Conservation (phyloP, 2,329 filamentous ascomycete genomes). For the Aureobasidium sp. region DNA sequence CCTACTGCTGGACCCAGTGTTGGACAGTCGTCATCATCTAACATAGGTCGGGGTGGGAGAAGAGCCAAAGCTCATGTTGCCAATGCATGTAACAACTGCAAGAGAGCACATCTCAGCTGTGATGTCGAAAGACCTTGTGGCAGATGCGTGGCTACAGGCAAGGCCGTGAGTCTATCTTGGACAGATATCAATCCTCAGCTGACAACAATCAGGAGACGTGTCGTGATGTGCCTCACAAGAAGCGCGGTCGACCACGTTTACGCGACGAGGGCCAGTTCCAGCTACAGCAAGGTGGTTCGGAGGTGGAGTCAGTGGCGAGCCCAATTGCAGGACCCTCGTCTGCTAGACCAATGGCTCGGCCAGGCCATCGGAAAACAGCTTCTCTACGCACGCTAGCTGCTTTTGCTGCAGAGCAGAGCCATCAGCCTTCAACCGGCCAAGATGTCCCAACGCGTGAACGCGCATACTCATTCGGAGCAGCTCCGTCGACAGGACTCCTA, state of each 20-base stretch:
- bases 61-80: conserved; percentile 60
- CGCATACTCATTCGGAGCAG: neutral
- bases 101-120: conserved; percentile 66
- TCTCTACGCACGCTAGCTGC: conserved; percentile 28
- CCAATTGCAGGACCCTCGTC: neutral
- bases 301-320: neutral
- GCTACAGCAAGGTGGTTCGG: neutral
- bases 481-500: neutral
- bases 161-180: conserved; percentile 42
- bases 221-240: conserved; percentile 79
- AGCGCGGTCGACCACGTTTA: conserved; percentile 67
- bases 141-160: conserved; percentile 68
- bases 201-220: conserved; percentile 55
- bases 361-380: conserved; percentile 24
- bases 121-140: conserved; percentile 67
- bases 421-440: neutral
- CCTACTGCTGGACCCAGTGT: conserved; percentile 12
- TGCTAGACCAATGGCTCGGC: conserved; percentile 20
- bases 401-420: neutral
- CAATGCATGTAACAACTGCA: conserved; percentile 78
- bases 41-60: conserved; percentile 18
- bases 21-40: neutral
- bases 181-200: neutral
- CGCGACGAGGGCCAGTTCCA: conserved; percentile 50
- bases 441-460: neutral